Evolutionary conservation across 2,329 filamentous ascomycete genomes (phyloP), one percentile per base, ranked within the genome.

Genomic region (Penicillium fuscoglaucum): DNA sequence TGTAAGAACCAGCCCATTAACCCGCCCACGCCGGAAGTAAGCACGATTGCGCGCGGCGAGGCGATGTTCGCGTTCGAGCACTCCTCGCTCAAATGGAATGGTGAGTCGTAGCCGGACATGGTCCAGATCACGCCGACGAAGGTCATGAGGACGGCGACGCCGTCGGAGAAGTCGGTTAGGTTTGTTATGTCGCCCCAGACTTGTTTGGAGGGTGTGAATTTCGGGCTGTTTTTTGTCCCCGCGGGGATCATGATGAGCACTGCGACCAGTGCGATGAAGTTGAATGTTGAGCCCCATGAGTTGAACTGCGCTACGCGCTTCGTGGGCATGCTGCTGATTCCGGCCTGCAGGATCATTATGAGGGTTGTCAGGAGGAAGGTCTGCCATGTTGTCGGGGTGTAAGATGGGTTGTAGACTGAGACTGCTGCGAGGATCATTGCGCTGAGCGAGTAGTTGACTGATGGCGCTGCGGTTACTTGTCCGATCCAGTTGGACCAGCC

Each of bases 21-120:
- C 1, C 88, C 88, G 6, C 89, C 89, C 2, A 87, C 78, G 1
- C 77, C 83, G 1, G 86, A 86, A 0, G 89, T 91, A 68, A 90
- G 78, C 39, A 90, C 84, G 52, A 91, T 91, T 8, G 88, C 88
- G 13, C 88, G 83, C 0, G 88, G 88, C 10, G 87, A 84, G 31
- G 89, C 88, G 46, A 90, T 75, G 64, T 84, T 86, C 29, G 89
- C 88, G 65, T 91, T 91, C 59, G 85, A 87, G 73, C 88, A 91
- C 72, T 91, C 88, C 69, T 91, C 88, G 4, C 85, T 83, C n/a
- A 91, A 74, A 74, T 91, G 88, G 71, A 90, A 90, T 0, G 87
- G 84, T 0, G 82, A 82, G 71, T 90, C 87, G 69, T 89, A 89
- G 41, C 87, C 86, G 6, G 80, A 80, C 82, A 87, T 87, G 6